Conservation (phyloP, 257 asterid species). For the Striga asiatica region DNA sequence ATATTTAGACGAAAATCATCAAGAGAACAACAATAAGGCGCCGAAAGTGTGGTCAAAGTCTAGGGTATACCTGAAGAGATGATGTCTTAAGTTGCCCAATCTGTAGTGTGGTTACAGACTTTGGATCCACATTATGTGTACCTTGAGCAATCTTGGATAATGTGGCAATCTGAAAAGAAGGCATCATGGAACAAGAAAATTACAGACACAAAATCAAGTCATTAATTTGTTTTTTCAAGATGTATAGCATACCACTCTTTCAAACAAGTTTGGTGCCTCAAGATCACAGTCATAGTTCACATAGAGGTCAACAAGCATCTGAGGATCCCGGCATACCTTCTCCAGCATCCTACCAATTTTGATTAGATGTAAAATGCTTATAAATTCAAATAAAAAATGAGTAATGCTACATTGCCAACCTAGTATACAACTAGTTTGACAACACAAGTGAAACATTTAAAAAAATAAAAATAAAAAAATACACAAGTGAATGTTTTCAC, state of each 20-base stretch:
- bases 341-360: slow-evolving; percentile 79
- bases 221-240: neutral
- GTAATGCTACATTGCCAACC: too few species aligned
- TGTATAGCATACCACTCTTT: slow-evolving; percentile 59
- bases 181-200: slow-evolving; percentile 21
- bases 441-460: too few species aligned
- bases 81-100: slow-evolving; percentile 70
- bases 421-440: too few species aligned
- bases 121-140: slow-evolving; percentile 67
- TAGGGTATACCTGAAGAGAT: slow-evolving; percentile 71
- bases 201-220: slow-evolving; percentile 6
- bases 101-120: slow-evolving; percentile 71
- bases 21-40: slow-evolving; percentile 7
- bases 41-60: slow-evolving; percentile 10
- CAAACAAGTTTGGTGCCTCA: slow-evolving; percentile 91
- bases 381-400: slow-evolving; percentile 1
- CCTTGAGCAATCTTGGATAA: slow-evolving; percentile 93
- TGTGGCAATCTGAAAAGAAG: slow-evolving; percentile 49
- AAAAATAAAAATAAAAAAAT: too few species aligned
- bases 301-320: slow-evolving; percentile 92
- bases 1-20: slow-evolving; percentile 4
- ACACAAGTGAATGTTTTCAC: too few species aligned
- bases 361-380: slow-evolving; percentile 5
- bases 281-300: slow-evolving; percentile 99
- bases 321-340: slow-evolving; percentile 89